phyloP scores from a whole-genome alignment of 1,284 basidiomycete genomes.

The Earliella scabrosa region DNA sequence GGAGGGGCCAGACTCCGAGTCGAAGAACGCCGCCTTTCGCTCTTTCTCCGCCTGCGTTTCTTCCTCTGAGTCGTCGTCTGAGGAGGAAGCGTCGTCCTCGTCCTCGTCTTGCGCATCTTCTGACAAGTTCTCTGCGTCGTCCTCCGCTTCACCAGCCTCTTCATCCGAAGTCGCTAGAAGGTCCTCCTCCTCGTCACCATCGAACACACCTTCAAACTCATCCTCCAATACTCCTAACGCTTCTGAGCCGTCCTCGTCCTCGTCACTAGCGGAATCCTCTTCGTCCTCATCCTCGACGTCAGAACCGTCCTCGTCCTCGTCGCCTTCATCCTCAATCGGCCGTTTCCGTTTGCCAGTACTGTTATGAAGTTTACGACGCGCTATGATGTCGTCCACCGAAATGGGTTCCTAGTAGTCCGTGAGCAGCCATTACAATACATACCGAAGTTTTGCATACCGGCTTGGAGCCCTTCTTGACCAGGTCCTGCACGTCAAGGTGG shows the following conservation, averaged over 20 bases:
- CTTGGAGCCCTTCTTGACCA: slow-evolving; percentile 66
- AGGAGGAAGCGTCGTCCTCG: slow-evolving; percentile 40
- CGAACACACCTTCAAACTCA: slow-evolving; percentile 32
- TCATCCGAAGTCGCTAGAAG: slow-evolving; percentile 53
- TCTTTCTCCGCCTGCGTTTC: slow-evolving; percentile 77
- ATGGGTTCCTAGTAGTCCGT: slow-evolving; percentile 62
- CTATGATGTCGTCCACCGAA: slow-evolving; percentile 92
- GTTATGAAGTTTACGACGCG: slow-evolving; percentile 57
- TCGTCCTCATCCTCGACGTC: slow-evolving; percentile 39
- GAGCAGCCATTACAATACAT: slow-evolving; percentile 10
- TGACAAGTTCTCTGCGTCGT: slow-evolving; percentile 43
- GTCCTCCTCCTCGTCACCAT: slow-evolving; percentile 47
- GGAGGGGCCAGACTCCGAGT: slow-evolving; percentile 54
- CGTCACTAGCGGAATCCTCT: slow-evolving; percentile 22
- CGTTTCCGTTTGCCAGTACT: slow-evolving; percentile 63
- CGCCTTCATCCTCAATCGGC: slow-evolving; percentile 35
- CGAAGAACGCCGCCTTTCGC: slow-evolving; percentile 87
- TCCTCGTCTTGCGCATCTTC: slow-evolving; percentile 45
- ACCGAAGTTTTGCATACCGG: slow-evolving; percentile 51
- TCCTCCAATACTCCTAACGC: slow-evolving; percentile 51
- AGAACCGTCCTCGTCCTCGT: slow-evolving; percentile 44
- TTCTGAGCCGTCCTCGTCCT: slow-evolving; percentile 40
- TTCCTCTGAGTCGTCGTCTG: slow-evolving; percentile 57
- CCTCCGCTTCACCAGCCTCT: slow-evolving; percentile 41
- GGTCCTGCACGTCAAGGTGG: slow-evolving; percentile 47